Percentiles rank a stretch among this genome's conserved stretches.
phyloP scores from a whole-genome alignment of 305 asterid genomes.

The Andrographis paniculata region DNA sequence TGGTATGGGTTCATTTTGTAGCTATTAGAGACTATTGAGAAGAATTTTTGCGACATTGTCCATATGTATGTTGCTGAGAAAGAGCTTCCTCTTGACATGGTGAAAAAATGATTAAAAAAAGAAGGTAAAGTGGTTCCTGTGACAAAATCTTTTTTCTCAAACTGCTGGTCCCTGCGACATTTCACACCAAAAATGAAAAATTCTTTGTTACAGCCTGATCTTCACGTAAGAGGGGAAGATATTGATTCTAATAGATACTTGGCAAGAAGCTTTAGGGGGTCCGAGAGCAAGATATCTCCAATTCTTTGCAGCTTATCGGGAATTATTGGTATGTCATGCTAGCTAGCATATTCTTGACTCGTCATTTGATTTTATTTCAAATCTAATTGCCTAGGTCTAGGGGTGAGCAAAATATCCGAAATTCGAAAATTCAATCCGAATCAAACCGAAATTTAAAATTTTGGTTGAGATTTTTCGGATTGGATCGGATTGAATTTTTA shows the following conservation, averaged over 20 bases:
- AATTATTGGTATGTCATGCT: slow-evolving; percentile 43
- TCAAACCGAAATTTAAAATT: no score
- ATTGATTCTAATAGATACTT: slow-evolving; percentile 63
- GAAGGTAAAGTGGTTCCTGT: slow-evolving; percentile 41
- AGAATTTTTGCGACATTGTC: slow-evolving; percentile 72
- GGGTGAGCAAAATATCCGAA: no score
- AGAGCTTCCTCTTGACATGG: slow-evolving; percentile 71
- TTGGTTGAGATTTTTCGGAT: no score
- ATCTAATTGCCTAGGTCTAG: no score
- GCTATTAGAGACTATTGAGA: slow-evolving; percentile 75
- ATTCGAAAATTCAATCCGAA: no score
- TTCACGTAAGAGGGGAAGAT: slow-evolving; percentile 75
- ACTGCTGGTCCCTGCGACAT: no score
- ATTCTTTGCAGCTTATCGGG: slow-evolving; percentile 71
- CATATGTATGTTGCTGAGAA: slow-evolving; percentile 83
- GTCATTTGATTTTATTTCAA: no score
- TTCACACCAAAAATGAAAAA: no score
- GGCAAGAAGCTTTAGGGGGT: slow-evolving; percentile 94
- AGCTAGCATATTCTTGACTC: no score
- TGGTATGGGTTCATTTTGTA: slow-evolving; percentile 14
- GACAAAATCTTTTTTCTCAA: neutral
- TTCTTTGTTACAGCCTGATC: slow-evolving; percentile 54
- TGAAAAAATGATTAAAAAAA: slow-evolving; percentile 63
- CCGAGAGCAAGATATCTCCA: slow-evolving; percentile 73
- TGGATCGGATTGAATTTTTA: no score